A percentile compares a stretch with the other conserved stretches of the same genome.
phyloP scores from a whole-genome alignment of 768 basidiomycete species.

The Daedalea quercina region DNA sequence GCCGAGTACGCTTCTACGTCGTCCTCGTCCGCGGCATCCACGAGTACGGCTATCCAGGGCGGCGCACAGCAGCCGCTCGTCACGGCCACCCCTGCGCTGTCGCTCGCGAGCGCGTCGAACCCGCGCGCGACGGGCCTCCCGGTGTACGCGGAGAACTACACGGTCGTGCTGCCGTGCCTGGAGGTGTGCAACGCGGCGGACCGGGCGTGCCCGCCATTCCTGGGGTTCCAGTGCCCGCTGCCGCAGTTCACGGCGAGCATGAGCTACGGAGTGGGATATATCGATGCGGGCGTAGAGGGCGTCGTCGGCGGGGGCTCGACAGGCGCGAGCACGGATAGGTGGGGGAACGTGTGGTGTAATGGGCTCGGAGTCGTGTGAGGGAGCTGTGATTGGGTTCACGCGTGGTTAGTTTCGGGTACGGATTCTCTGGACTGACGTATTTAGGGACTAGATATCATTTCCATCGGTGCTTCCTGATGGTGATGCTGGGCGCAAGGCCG shows the following conservation, averaged over 20 bases:
- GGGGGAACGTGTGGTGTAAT: constrained; percentile 78
- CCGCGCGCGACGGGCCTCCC: constrained; percentile 44
- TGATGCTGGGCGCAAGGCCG: too few relatives aligned
- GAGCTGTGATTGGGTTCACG: neutral
- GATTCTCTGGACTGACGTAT: too few relatives aligned
- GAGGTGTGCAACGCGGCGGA: constrained; percentile 71
- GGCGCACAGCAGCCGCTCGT: constrained; percentile 27
- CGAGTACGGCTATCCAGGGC: constrained; percentile 26
- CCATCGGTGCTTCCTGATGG: too few relatives aligned
- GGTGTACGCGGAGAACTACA: constrained; percentile 39
- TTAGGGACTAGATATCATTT: too few relatives aligned
- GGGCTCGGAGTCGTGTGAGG: neutral
- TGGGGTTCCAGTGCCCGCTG: constrained; percentile 66
- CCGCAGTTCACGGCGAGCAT: constrained; percentile 50
- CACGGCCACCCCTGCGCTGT: constrained; percentile 41
- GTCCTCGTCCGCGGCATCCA: constrained; percentile 21
- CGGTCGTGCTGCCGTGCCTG: constrained; percentile 68
- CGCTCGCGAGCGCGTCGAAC: constrained; percentile 32
- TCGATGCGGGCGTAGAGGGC: constrained; percentile 48
- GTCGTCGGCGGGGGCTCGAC: constrained; percentile 42
- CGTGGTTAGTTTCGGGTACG: too few relatives aligned
- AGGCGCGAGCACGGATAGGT: constrained; percentile 54
- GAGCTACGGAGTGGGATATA: constrained; percentile 74
- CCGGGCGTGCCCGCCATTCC: constrained; percentile 69
- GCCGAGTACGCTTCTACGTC: constrained; percentile 41